phyloP scores from a whole-genome alignment of 2,329 filamentous ascomycete species.

The Ceratocystis cacaofunesta region DNA sequence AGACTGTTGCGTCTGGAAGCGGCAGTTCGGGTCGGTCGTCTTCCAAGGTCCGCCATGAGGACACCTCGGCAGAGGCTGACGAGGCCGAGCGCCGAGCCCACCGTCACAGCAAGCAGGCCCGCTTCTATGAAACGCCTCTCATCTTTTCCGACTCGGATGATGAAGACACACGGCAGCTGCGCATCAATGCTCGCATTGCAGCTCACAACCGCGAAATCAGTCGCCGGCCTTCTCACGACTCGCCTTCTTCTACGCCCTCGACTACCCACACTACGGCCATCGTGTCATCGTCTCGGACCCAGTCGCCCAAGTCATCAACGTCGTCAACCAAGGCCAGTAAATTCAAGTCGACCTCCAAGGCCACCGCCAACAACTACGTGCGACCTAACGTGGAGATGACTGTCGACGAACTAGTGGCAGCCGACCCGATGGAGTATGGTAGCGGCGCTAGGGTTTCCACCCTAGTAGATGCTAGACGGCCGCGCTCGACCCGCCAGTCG shows the following conservation, averaged over 20 bases:
- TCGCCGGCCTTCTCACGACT: background rate
- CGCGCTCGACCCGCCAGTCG: background rate
- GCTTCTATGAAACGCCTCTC: background rate
- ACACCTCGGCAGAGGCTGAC: background rate
- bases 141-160: background rate
- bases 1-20: background rate
- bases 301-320: background rate
- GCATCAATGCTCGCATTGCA: conserved; percentile 2
- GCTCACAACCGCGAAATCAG: conserved; percentile 5
- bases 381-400: background rate
- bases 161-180: background rate
- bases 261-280: background rate
- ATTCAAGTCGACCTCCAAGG: background rate
- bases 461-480: background rate
- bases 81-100: background rate
- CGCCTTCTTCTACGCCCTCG: background rate
- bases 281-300: background rate
- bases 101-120: background rate
- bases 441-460: background rate
- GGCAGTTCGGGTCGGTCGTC: background rate
- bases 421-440: background rate
- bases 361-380: background rate
- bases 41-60: background rate
- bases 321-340: background rate
- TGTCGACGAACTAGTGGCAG: background rate